phyloP scores from a whole-genome alignment of 495 filamentous ascomycete genomes.

The Aspergillus asperescens region DNA sequence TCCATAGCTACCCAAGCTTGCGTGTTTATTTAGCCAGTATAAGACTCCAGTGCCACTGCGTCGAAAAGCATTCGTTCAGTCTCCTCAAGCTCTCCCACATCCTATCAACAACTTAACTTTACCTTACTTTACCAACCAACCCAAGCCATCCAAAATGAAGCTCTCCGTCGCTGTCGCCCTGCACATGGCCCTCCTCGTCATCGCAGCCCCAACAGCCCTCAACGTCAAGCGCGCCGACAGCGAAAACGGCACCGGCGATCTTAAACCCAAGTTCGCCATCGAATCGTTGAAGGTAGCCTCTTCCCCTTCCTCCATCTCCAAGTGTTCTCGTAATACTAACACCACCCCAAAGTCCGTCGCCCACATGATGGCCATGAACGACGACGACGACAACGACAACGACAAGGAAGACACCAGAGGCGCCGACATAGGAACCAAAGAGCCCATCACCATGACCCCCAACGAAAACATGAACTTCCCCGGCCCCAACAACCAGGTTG shows the following conservation, averaged over 20 bases:
- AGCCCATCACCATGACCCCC: too few relatives aligned
- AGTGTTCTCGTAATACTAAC: neutral
- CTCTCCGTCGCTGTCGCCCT: constrained; percentile 32
- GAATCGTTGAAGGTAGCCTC: constrained; percentile 12
- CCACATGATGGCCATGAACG: neutral
- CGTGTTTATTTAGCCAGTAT: neutral
- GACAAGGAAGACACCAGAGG: neutral
- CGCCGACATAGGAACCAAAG: too few relatives aligned
- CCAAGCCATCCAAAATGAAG: constrained; percentile 28
- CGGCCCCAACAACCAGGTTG: neutral
- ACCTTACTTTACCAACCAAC: neutral
- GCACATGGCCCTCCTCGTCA: constrained; percentile 28
- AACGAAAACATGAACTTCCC: neutral
- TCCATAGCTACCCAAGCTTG: neutral
- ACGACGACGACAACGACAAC: neutral
- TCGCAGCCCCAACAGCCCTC: constrained; percentile 18
- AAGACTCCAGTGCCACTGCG: neutral
- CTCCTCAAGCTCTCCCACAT: neutral
- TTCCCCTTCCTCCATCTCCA: neutral
- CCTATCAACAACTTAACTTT: neutral
- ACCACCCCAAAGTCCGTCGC: neutral
- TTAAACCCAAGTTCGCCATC: constrained; percentile 1
- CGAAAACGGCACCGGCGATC: neutral
- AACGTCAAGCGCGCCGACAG: constrained; percentile 7
- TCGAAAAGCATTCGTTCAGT: neutral